Percentiles rank a stretch among this genome's conserved stretches.
These are phyloP conservation scores for Lotus japonicus DNA, from an alignment of 306 rosid genomes.

Conservation along the genomic window DNA sequence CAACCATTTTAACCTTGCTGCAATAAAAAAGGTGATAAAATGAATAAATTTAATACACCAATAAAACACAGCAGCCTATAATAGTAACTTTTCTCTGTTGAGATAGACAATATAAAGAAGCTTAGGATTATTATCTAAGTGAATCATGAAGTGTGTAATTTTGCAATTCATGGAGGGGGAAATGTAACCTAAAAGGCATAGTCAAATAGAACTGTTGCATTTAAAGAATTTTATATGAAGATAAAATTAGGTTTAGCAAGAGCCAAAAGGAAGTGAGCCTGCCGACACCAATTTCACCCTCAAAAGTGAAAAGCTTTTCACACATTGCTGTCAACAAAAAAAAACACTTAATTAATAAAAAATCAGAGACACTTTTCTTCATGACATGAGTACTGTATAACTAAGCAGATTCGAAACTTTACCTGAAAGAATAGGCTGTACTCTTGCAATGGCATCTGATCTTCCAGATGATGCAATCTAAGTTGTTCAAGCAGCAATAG, in stretches of 20 bases:
- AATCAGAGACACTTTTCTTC: neutral
- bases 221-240: slow-evolving; percentile 6
- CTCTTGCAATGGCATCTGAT: slow-evolving; percentile 64
- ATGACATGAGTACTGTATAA: neutral
- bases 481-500: slow-evolving; percentile 22
- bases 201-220: neutral
- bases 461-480: slow-evolving; percentile 76
- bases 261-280: slow-evolving; percentile 53
- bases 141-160: slow-evolving; percentile 4
- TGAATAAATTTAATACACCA: neutral
- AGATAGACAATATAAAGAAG: neutral
- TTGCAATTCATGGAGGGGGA: neutral
- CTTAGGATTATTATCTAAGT: no score
- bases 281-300: slow-evolving; percentile 85
- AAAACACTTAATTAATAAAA: slow-evolving; percentile 10
- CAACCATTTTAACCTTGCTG: slow-evolving; percentile 72
- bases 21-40: slow-evolving; percentile 17
- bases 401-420: slow-evolving; percentile 10
- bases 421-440: slow-evolving; percentile 74
- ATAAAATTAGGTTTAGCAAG: slow-evolving; percentile 9
- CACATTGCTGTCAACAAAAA: slow-evolving; percentile 75
- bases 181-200: neutral
- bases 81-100: neutral
- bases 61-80: slow-evolving; percentile 5
- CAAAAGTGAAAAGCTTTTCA: slow-evolving; percentile 70